phyloP scores from a whole-genome alignment of 352 stramenopile genomes.

The Globisporangium parvum region DNA sequence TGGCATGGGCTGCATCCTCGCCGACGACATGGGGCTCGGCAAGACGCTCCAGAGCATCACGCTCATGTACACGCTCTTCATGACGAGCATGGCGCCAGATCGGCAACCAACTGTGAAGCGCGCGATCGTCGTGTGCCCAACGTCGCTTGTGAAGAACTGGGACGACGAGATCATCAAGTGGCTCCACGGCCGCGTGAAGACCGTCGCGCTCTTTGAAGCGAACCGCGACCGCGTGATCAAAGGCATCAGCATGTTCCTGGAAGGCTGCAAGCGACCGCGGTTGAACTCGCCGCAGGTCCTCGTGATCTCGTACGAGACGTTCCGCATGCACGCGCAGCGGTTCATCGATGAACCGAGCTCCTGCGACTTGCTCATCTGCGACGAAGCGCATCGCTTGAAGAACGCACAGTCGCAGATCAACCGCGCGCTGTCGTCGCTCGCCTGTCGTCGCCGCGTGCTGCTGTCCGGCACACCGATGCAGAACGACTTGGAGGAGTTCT shows the following conservation, averaged over 20 bases:
- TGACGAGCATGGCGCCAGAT: conserved; percentile 48
- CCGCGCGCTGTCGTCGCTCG: conserved; percentile 66
- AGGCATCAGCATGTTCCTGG: conserved; percentile 77
- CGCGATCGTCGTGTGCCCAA: conserved; percentile 79
- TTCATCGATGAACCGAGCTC: conserved; percentile 81
- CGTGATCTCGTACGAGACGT: conserved; percentile 90
- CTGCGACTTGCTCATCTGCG: conserved; percentile 97
- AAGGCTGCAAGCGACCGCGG: conserved; percentile 61
- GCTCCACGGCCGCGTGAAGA: conserved; percentile 81
- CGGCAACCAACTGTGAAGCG: conserved; percentile 61
- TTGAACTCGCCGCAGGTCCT: conserved; percentile 63
- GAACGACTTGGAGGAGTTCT: conserved; percentile 99
- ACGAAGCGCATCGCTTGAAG: conserved; percentile 98
- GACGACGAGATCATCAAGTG: conserved; percentile 88
- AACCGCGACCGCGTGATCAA: conserved; percentile 80
- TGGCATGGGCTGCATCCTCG: conserved; percentile 81
- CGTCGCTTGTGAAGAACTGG: conserved; percentile 87
- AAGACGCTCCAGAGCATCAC: conserved; percentile 87
- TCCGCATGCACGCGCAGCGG: conserved; percentile 89
- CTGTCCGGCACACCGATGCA: conserved; percentile 98
- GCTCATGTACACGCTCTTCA: conserved; percentile 81
- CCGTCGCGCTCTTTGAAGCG: conserved; percentile 73
- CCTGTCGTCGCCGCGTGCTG: conserved; percentile 90
- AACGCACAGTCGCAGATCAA: conserved; percentile 95
- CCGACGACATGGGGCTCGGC: conserved; percentile 85